Percentiles rank a stretch among this genome's conserved stretches.
phyloP scores from a whole-genome alignment of 2,329 filamentous ascomycete species.

The Pyrenochaeta sp. region DNA sequence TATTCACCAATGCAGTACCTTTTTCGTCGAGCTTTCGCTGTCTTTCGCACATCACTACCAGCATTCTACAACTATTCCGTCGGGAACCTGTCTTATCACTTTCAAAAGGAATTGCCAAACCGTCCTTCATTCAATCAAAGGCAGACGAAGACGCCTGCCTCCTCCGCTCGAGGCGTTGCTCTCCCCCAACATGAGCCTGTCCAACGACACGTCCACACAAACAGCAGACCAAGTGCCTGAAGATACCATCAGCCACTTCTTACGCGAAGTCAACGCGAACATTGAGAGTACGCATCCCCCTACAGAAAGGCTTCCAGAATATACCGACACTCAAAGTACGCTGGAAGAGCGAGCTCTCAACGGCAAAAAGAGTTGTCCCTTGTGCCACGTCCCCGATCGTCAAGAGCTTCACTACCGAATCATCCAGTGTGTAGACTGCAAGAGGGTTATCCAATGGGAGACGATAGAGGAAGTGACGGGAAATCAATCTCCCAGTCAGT shows the following conservation, averaged over 20 bases:
- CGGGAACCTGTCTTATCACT: not conserved
- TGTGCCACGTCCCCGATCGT: not conserved
- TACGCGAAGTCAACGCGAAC: too few relatives aligned
- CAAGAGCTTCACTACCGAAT: not conserved
- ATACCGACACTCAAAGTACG: too few relatives aligned
- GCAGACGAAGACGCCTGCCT: too few relatives aligned
- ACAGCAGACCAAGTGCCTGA: too few relatives aligned
- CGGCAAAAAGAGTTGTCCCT: not conserved
- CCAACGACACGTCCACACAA: too few relatives aligned
- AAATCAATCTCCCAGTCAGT: not conserved
- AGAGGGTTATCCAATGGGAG: not conserved
- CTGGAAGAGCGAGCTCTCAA: too few relatives aligned
- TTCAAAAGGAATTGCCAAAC: not conserved
- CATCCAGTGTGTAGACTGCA: not conserved
- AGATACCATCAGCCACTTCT: too few relatives aligned
- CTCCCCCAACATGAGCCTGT: too few relatives aligned
- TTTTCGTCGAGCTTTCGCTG: not conserved
- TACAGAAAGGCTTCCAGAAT: too few relatives aligned
- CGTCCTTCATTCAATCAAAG: too few relatives aligned
- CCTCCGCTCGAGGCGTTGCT: too few relatives aligned
- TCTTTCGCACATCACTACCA: not conserved
- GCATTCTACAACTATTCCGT: not conserved
- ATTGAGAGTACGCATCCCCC: too few relatives aligned
- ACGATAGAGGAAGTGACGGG: not conserved
- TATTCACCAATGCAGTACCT: not conserved